Evolutionary conservation across 148 eudicot species (phyloP).

Genomic region (Rhododendron kiyosumense): DNA sequence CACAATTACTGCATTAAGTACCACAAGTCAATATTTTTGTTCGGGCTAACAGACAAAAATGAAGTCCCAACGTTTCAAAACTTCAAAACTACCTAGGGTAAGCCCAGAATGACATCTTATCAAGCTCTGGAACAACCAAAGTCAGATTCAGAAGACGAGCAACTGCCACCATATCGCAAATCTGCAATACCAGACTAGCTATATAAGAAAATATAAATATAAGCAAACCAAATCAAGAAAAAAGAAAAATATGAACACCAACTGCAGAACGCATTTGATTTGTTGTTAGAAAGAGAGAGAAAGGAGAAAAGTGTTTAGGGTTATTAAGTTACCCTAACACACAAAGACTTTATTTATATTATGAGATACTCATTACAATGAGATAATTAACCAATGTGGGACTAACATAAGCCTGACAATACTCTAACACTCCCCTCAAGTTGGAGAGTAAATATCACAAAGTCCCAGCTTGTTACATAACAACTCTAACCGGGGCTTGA

Average conservation of each 20-base stretch:
- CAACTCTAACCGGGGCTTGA: no score
- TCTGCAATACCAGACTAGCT: conserved; percentile 43
- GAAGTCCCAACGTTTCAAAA: neutral
- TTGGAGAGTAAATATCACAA: no score
- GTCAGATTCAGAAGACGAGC: conserved; percentile 93
- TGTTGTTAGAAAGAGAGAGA: no score
- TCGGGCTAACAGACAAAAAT: neutral
- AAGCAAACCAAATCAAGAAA: conserved; percentile 8
- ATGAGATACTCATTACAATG: no score
- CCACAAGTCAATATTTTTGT: neutral
- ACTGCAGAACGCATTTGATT: conserved; percentile 99
- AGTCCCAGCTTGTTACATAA: no score
- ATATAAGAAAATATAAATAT: conserved; percentile 7
- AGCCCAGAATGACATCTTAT: conserved; percentile 98
- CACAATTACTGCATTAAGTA: conserved; percentile 67
- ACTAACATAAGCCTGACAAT: no score
- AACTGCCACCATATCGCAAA: conserved; percentile 94
- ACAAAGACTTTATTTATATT: no score
- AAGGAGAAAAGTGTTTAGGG: no score
- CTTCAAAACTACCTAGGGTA: conserved; percentile 68
- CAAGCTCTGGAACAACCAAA: conserved; percentile 92
- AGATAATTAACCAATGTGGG: no score
- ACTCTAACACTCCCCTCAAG: no score
- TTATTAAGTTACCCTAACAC: no score
- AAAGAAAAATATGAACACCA: conserved; percentile 23